Evolutionary conservation across 1,284 basidiomycete species (phyloP).

Genomic region (Bothia castanella): DNA sequence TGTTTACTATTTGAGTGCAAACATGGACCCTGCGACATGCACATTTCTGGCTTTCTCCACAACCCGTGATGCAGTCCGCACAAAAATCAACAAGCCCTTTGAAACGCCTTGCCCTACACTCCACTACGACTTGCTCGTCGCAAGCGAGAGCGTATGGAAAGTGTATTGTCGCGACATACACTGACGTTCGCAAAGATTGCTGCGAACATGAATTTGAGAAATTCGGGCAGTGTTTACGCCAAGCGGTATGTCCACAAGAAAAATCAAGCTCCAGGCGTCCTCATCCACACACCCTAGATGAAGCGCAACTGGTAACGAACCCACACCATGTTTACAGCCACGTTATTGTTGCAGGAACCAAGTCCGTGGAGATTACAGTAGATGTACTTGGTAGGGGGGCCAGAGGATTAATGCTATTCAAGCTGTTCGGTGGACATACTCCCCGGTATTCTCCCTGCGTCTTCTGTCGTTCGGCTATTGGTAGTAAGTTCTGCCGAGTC

Average conservation of each 20-base stretch:
- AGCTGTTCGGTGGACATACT: constrained; percentile 37
- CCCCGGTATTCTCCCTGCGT: constrained; percentile 39
- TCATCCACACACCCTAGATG: constrained; percentile 46
- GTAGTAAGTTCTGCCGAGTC: constrained; percentile 23
- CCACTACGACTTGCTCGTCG: constrained; percentile 64
- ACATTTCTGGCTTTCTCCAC: constrained; percentile 1
- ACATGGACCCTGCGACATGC: background rate
- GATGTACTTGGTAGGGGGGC: constrained; percentile 13
- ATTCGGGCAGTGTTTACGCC: constrained; percentile 70
- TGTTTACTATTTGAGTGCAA: no score
- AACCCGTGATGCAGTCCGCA: constrained; percentile 22
- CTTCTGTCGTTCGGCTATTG: constrained; percentile 19
- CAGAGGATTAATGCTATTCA: constrained; percentile 24
- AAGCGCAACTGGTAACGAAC: constrained; percentile 55
- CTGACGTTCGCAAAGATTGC: constrained; percentile 70
- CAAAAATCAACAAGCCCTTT: constrained; percentile 42
- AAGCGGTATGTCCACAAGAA: constrained; percentile 48
- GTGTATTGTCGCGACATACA: constrained; percentile 73
- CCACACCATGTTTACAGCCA: background rate
- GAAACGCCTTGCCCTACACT: constrained; percentile 59
- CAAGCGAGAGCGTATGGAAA: constrained; percentile 75
- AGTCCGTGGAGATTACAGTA: constrained; percentile 20
- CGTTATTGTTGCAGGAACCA: constrained; percentile 8
- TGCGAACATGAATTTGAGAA: constrained; percentile 75
- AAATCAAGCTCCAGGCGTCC: background rate